Evolutionary conservation across 345 rosid species (phyloP), one percentile per base, ranked within the genome.

Genomic region (Camelina hispida): DNA sequence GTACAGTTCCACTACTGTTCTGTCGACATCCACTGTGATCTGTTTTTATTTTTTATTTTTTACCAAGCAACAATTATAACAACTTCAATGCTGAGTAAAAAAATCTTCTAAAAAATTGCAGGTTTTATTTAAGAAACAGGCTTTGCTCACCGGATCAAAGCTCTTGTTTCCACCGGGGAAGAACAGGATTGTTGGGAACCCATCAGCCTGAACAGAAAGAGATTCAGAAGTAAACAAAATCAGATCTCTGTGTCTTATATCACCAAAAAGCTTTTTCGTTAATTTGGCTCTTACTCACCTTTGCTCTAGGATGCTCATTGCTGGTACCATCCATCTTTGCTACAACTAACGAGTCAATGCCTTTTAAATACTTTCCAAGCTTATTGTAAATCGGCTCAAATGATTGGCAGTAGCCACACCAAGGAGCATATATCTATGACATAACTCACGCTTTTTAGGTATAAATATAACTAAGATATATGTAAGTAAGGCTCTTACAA

Each of bases 321-420:
- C 90, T 90, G 73, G 99, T 95, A 69, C 99, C 99, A 74, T 95
- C 99, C 97, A 95, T 95, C 93, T 95, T 95, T 37, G 99, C 94
- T 69, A 95, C 80, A 66, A 95, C 88, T 72, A 95, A 63, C 30
- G 97, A 90, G 46, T 95, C 93, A 52, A 93, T 85, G 65, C 83
- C 88, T 6, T 82, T 87, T 30, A 95, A 83, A 86, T 90, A 93
- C 82, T 88, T 90, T 37, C 89, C 99, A 77, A 95, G 97, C 81
- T 93, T 95, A 85, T 87, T 83, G 78, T 92, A 95, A 32, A 87
- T 90, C 34, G 97, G 97, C 80, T 95, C 99, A 42, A 95, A 82
- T 32, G 97, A 63, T 81, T 92, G 97, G 81, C 99, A 95, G 82
- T 95, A 94, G 69, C 98, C 98, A 72, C 98, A 95, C 99, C 99